phyloP scores from a whole-genome alignment of 257 asterid genomes.

The Coffea canephora region DNA sequence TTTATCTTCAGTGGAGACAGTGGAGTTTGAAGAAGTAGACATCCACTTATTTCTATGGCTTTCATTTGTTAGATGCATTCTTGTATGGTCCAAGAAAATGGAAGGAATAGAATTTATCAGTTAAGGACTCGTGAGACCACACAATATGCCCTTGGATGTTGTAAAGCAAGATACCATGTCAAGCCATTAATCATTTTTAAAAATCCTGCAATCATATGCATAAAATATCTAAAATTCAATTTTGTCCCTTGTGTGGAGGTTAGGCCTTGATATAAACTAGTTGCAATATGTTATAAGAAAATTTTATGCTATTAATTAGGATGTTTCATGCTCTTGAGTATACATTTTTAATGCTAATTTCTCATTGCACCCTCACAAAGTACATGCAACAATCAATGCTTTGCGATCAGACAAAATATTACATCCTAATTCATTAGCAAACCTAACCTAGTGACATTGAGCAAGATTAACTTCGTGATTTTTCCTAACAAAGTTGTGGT shows the following conservation, averaged over 20 bases:
- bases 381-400: neutral
- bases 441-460: neutral
- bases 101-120: neutral
- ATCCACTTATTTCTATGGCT: constrained; percentile 8
- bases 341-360: neutral
- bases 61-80: neutral
- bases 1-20: constrained; percentile 25
- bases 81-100: neutral
- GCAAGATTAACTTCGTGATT: neutral
- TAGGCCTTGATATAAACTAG: neutral
- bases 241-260: neutral
- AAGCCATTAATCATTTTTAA: neutral
- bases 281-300: neutral
- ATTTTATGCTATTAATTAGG: neutral
- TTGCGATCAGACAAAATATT: neutral
- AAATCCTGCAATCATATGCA: neutral
- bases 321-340: neutral
- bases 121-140: neutral
- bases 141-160: neutral
- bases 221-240: neutral
- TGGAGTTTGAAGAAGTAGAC: constrained; percentile 31
- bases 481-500: neutral
- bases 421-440: no score
- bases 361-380: neutral
- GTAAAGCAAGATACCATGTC: neutral